Evolutionary conservation across 371 early-diverging fungal genomes (phyloP), one percentile per base, ranked within the genome.

Genomic region (Apophysomyces ossiformis): DNA sequence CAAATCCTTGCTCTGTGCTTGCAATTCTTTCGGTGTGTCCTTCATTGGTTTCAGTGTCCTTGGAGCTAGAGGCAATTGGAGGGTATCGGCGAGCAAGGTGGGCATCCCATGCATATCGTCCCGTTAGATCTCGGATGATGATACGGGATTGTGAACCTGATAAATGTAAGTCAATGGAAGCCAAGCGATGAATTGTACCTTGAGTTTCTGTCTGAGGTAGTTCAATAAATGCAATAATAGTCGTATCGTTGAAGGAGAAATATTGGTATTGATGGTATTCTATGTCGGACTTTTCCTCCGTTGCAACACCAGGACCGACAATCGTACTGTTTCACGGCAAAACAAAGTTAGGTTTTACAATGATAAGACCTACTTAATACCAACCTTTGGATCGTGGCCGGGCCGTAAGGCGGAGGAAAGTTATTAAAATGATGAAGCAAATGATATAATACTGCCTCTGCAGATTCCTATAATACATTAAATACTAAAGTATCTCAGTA

Each of bases 31-130:
- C 47, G 4, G 26, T 37, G 7, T 50, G 21, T 18, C 21, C 54
- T 18, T 50, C 9, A n/a, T 11, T 8, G 7, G n/a, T 50, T 9
- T 50, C 54, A n/a, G 9, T 1, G 4, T 21, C 9, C 1, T 50
- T 50, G n/a, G 7, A 26, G 21, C 21, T 26, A 50, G 54, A 21
- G 21, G 6, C 1, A 5, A 26, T 18, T 50, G 54, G 54, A 9
- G 21, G 8, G 50, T 16, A 35, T 41, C 46, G 39, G 43, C 43
- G 60, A 4, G 45, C 91, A 9, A 90, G 65, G 32, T 83, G 77
- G 0, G 85, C 78, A 63, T 95, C 94, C 95, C 95, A 95, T 1
- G 84, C 81, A 74, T 92, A 93, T 18, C 91, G 83, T 0, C 95
- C 95, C 5, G 92, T 90, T 44, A 88, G 69, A 69, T 93, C 90